Evolutionary conservation across 169 alveolate genomes (phyloP).

Genomic region (Cryptosporidium muris): DNA sequence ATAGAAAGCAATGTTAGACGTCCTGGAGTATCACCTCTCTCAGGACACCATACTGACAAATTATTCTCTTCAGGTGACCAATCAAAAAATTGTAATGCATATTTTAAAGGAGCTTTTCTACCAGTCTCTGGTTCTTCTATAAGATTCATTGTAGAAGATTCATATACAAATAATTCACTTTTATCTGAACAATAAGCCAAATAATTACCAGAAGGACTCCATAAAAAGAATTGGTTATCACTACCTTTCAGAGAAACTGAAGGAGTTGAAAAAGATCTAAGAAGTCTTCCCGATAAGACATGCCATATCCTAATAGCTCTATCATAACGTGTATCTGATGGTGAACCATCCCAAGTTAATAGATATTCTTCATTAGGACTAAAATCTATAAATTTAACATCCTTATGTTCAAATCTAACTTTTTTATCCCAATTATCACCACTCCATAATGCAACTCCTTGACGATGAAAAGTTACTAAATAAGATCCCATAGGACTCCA

Average conservation of each 20-base stretch:
- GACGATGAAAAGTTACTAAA: slow-evolving; percentile 87
- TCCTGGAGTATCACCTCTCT: slow-evolving; percentile 88
- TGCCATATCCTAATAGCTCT: slow-evolving; percentile 87
- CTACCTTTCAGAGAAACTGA: slow-evolving; percentile 49
- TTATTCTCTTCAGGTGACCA: slow-evolving; percentile 92
- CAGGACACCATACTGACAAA: slow-evolving; percentile 86
- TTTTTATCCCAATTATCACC: slow-evolving; percentile 86
- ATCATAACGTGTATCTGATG: slow-evolving; percentile 82
- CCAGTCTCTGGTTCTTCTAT: slow-evolving; percentile 80
- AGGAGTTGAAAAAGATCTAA: slow-evolving; percentile 79
- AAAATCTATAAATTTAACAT: slow-evolving; percentile 84
- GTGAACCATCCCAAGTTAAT: slow-evolving; percentile 90
- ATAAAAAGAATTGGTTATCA: slow-evolving; percentile 82
- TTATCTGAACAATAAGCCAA: slow-evolving; percentile 80
- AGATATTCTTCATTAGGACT: slow-evolving; percentile 89
- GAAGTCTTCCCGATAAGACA: slow-evolving; percentile 85
- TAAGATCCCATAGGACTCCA: slow-evolving; percentile 92
- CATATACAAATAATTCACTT: slow-evolving; percentile 78
- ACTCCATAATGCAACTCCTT: slow-evolving; percentile 88
- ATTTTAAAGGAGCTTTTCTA: slow-evolving; percentile 83
- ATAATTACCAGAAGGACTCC: slow-evolving; percentile 87
- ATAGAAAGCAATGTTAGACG: slow-evolving; percentile 81
- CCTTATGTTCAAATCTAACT: slow-evolving; percentile 86
- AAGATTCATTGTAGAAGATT: slow-evolving; percentile 82
- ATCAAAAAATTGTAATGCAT: slow-evolving; percentile 84